Base-by-base conservation (phyloP, 2,329 filamentous ascomycete genomes). In the Verticillium alfalfae region DNA sequence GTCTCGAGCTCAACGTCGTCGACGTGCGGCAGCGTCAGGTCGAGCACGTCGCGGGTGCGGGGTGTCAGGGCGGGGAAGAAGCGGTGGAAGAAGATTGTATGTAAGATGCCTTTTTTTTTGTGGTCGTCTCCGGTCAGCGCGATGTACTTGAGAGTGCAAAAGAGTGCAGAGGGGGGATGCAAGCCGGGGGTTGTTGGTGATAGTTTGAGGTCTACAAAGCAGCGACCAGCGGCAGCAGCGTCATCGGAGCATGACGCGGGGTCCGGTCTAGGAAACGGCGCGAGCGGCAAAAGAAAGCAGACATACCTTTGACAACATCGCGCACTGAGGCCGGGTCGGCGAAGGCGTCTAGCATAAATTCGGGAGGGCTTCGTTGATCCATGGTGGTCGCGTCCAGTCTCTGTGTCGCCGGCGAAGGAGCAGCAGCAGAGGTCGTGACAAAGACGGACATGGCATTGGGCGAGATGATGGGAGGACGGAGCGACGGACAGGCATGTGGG, bases 41-140 rank as follows among this genome's bases (percentile, higher is more conserved):
- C 93, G 67, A 97, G 88, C 66, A 97, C 88, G 72, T 97, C 93
- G 78, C 92, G 89, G 66, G 92, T 93, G 66, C 87, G 85, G 6
- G 95, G 94, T 52, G 86, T 81, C 68, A 97, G 85, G 62, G 92
- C 88, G 62, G 92, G 92, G 81, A 98, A 97, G 85, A 94, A 96
- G 71, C 95, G 90, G 80, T 97, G 93, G 84, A 98, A 98, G 86
- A 98, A 99, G 75, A 98, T 97, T 58, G 93, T 96, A 76, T 97
- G 93, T 58, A 98, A 85, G 73, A 97, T 91, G 66, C 91, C 94
- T 96, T 13, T 63, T 56, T 22, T 16, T 36, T 56, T 22, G 13
- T 36, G n/a, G 39, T 26, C 7, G 9, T 22, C 7, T 9, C 41
- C 26, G 34, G 41, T 36, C 45, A 7, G 38, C 15, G 9, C 13